Conservation (phyloP, 768 basidiomycete species). For the Rhodotorula toruloides region DNA sequence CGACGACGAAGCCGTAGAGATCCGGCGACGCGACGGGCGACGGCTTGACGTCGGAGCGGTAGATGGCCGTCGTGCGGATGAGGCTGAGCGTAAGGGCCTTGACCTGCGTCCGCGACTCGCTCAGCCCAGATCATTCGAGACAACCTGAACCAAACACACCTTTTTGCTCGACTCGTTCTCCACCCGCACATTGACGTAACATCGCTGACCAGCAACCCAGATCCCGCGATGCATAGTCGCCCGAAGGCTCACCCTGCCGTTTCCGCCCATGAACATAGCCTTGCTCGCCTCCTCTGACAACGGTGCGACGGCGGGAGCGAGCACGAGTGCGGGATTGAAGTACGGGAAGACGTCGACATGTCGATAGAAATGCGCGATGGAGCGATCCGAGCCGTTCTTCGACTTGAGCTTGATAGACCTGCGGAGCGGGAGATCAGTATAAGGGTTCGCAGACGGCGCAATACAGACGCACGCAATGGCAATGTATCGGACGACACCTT, state of each 20-base stretch:
- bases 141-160: constrained; percentile 1
- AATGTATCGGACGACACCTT: constrained; percentile 72
- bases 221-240: constrained; percentile 64
- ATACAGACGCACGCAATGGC: constrained; percentile 61
- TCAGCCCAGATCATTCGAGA: not conserved
- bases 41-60: constrained; percentile 51
- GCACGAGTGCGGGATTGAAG: constrained; percentile 58
- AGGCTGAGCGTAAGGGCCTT: constrained; percentile 63
- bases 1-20: not conserved
- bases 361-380: constrained; percentile 85
- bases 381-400: constrained; percentile 56
- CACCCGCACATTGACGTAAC: constrained; percentile 62
- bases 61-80: constrained; percentile 61
- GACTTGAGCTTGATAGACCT: constrained; percentile 75
- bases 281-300: constrained; percentile 58
- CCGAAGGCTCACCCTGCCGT: constrained; percentile 61
- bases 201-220: constrained; percentile 79
- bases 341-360: constrained; percentile 73
- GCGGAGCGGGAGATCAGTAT: constrained; percentile 10
- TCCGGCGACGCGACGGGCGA: not conserved
- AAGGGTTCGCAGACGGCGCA: not conserved
- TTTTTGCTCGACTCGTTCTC: constrained; percentile 58
- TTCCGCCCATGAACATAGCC: constrained; percentile 60
- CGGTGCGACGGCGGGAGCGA: constrained; percentile 60
- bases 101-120: constrained; percentile 47